phyloP scores from a whole-genome alignment of 805 yeast genomes.

The Nakazawaea wyomingensis region DNA sequence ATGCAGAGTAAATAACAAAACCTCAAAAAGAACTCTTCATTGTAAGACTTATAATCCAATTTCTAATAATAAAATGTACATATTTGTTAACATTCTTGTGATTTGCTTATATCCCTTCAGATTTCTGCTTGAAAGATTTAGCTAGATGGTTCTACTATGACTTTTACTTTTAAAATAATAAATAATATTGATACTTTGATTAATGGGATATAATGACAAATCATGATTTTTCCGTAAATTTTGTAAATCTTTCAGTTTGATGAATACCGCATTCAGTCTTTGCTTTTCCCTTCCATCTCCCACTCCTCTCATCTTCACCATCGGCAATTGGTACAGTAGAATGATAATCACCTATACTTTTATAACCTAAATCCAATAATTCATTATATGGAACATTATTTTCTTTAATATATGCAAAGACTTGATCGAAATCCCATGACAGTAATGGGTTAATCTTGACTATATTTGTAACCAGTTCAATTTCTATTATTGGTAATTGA shows the following conservation, averaged over 20 bases:
- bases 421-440: conserved; percentile 74
- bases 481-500: conserved; percentile 65
- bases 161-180: no score
- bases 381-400: conserved; percentile 82
- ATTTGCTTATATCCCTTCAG: no score
- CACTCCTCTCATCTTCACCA: conserved; percentile 95
- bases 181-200: neutral
- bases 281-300: conserved; percentile 90
- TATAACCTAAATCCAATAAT: conserved; percentile 78
- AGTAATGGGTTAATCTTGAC: conserved; percentile 87
- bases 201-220: no score
- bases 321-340: conserved; percentile 85
- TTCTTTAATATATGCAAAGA: conserved; percentile 60
- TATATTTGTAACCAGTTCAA: conserved; percentile 63
- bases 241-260: conserved; percentile 66
- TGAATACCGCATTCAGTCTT: conserved; percentile 98
- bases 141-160: neutral
- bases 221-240: neutral
- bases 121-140: no score
- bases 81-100: no score
- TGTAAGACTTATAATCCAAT: no score
- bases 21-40: no score
- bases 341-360: conserved; percentile 93
- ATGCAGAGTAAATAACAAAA: no score
- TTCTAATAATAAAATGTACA: no score